Percentiles rank a stretch among this genome's conserved stretches.
Conservation (phyloP, 2,329 filamentous ascomycete species). For the Leptographium flavum region DNA sequence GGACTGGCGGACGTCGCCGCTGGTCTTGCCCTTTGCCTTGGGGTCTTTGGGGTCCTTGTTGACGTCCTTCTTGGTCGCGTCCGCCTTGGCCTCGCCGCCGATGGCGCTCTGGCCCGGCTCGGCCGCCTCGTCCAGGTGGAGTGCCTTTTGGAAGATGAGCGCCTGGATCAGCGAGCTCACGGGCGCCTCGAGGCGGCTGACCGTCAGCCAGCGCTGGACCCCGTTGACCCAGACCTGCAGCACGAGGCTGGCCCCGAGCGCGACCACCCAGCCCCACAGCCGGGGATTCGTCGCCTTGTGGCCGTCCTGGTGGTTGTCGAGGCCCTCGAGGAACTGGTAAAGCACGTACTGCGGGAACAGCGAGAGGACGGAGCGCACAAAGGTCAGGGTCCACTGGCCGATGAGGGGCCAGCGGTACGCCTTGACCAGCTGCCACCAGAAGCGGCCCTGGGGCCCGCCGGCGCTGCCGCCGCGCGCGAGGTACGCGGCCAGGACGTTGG, state of each 20-base stretch:
- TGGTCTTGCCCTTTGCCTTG: slow-evolving; percentile 2
- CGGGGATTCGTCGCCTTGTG: slow-evolving; percentile 11
- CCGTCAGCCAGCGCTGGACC: slow-evolving; percentile 19
- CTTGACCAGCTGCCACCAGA: slow-evolving; percentile 20
- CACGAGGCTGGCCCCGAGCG: slow-evolving; percentile 16
- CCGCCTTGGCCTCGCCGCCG: not conserved
- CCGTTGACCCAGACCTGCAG: slow-evolving; percentile 18
- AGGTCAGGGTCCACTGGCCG: slow-evolving; percentile 18
- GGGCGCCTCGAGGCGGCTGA: slow-evolving; percentile 18
- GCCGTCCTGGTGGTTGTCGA: slow-evolving; percentile 13
- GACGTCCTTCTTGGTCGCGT: not conserved
- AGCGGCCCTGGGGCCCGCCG: slow-evolving; percentile 10
- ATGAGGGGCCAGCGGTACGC: slow-evolving; percentile 15
- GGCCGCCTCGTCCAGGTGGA: slow-evolving; percentile 20
- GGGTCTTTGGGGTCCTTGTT: not conserved
- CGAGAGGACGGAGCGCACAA: slow-evolving; percentile 17
- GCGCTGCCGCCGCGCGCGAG: slow-evolving; percentile 11
- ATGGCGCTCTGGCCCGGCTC: slow-evolving; percentile 6
- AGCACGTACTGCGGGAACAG: slow-evolving; percentile 21
- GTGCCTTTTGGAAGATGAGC: slow-evolving; percentile 21
- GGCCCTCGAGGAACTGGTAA: slow-evolving; percentile 20
- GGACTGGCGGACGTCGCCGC: slow-evolving; percentile 17
- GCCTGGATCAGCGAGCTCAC: slow-evolving; percentile 19
- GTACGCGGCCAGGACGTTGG: slow-evolving; percentile 13
- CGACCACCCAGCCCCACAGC: slow-evolving; percentile 19